Conservation (phyloP, 2,329 filamentous ascomycete genomes). For the Ophiostoma himal-ulmi region DNA sequence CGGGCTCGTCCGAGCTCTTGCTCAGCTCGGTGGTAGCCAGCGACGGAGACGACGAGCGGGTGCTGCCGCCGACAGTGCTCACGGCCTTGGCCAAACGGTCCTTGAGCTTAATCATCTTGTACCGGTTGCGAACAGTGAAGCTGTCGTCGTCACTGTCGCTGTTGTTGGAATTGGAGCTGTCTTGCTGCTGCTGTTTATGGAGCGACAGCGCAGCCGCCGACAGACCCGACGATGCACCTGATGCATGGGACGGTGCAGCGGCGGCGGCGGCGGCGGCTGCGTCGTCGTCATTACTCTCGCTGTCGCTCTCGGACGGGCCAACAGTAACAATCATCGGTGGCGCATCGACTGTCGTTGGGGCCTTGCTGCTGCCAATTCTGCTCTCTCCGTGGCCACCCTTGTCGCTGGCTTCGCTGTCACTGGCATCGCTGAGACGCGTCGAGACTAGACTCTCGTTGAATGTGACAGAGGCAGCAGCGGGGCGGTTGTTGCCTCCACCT, state of each 20-base stretch:
- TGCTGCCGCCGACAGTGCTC: slow-evolving; percentile 11
- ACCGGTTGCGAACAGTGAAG: slow-evolving; percentile 17
- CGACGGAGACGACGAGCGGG: background rate
- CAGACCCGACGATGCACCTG: background rate
- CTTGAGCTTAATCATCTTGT: slow-evolving; percentile 12
- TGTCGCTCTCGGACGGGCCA: background rate
- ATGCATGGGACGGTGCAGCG: background rate
- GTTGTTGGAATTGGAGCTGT: background rate
- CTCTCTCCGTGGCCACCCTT: background rate
- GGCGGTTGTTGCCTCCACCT: background rate
- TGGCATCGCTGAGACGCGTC: background rate
- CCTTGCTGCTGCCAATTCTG: background rate
- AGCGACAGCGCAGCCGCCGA: background rate
- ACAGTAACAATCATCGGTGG: background rate
- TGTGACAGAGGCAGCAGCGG: slow-evolving; percentile 2
- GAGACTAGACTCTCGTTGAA: slow-evolving; percentile 14
- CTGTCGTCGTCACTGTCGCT: slow-evolving; percentile 14
- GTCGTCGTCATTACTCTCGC: background rate
- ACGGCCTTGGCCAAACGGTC: slow-evolving; percentile 16
- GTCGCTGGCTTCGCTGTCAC: background rate
- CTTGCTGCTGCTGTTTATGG: background rate
- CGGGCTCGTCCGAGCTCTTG: background rate
- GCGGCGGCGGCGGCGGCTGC: background rate
- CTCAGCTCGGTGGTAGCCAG: background rate
- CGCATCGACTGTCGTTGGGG: background rate